Evolutionary conservation across 2,329 filamentous ascomycete species (phyloP), one percentile per base, ranked within the genome.

Genomic region (Teratosphaeria pseudoeucalypti): DNA sequence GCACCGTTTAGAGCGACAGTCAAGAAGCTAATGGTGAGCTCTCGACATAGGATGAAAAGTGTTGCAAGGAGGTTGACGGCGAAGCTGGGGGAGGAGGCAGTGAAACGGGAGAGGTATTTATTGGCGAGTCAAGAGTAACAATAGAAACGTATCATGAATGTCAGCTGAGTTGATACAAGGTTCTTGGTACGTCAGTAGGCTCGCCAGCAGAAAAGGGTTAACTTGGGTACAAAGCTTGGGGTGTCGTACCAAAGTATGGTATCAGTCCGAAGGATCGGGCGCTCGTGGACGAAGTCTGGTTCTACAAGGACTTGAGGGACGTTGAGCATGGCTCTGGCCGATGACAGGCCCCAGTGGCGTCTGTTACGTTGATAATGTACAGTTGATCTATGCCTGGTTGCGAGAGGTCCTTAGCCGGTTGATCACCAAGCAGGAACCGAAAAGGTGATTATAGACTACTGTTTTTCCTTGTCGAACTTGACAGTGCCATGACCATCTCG

Each of bases 1-100:
- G 82, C 78, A 0, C 76, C 78, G 0, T 83, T 83, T 63, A 75
- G 83, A 34, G 82, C 75, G 2, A 65, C 71, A 10, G 79, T 87
- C 1, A 79, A 86, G 70, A 82, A 83, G 68, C 73, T 87, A 39
- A 73, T 87, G 47, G 76, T 86, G 10, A 78, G 77, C 61, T 80
- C 79, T 12, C 73, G 73, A 54, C 79, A 78, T 65, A 75, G 84
- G 7, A 68, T 76, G 1, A 74, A 73, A 54, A 83, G 84, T 3
- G 78, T 81, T 54, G 82, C 81, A 2, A 78, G 72, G 62, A 69
- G 71, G 23, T 66, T 87, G 64, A 78, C 86, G 72, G 66, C 60
- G 26, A 76, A 76, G n/a, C 63, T 86, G n/a, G 83, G 87, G 69
- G 70, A 68, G 3, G 78, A 84, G 68, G 83, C 84, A 1, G 64